Conservation (phyloP, 805 yeast species). For the Metschnikowia santaceciliae region DNA sequence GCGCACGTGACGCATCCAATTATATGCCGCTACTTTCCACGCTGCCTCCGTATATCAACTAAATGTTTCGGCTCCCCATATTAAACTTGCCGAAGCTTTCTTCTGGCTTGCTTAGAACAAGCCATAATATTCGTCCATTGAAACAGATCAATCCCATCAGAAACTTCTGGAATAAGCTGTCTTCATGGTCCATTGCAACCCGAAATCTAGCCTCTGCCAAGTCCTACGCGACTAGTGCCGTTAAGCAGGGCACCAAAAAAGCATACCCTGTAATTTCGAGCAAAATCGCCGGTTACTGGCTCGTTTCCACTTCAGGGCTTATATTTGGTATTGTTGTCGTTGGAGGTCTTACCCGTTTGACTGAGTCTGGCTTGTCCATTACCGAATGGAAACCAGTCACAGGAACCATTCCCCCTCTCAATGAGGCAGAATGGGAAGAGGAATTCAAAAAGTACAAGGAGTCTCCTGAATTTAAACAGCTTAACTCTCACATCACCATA, state of each 20-base stretch:
- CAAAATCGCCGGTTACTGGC: constrained; percentile 73
- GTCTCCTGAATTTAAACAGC: constrained; percentile 86
- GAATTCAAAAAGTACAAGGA: constrained; percentile 79
- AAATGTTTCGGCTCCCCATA: constrained; percentile 1
- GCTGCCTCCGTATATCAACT: background rate
- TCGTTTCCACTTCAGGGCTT: constrained; percentile 78
- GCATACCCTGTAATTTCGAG: constrained; percentile 19
- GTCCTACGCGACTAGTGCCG: background rate
- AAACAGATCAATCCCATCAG: background rate
- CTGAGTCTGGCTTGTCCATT: constrained; percentile 93
- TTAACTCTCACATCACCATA: constrained; percentile 82
- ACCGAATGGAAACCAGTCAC: constrained; percentile 99
- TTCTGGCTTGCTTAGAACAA: background rate
- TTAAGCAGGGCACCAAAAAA: background rate
- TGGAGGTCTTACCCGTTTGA: constrained; percentile 92
- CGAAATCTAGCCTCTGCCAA: background rate
- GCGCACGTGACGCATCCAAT: background rate
- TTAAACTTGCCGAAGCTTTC: background rate
- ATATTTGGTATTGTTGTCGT: constrained; percentile 95
- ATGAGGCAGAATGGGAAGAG: constrained; percentile 74
- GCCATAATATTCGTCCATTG: background rate
- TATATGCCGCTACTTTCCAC: background rate
- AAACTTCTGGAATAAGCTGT: background rate
- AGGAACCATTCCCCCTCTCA: constrained; percentile 87
- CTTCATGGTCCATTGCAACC: background rate